These are phyloP conservation scores for Termitomyces sp. DNA, from an alignment of 768 basidiomycete genomes.

Conservation along the genomic window DNA sequence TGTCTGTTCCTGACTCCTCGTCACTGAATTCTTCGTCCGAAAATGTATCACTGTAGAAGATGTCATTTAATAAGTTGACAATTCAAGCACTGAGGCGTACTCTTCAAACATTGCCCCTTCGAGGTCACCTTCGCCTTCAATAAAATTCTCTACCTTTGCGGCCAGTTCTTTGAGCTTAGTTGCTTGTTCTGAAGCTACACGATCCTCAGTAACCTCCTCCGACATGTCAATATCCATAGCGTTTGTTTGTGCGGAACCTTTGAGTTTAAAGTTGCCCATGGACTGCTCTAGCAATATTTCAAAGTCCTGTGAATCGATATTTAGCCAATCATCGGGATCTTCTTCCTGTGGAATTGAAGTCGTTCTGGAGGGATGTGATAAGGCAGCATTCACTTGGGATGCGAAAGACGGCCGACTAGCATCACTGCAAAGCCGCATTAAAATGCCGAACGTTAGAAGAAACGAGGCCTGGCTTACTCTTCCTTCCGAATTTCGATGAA, in stretches of 20 bases:
- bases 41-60: constrained; percentile 49
- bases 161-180: constrained; percentile 72
- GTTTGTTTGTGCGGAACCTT: constrained; percentile 15
- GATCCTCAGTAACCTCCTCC: constrained; percentile 40
- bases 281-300: constrained; percentile 65
- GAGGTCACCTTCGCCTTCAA: constrained; percentile 84
- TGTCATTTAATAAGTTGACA: constrained; percentile 1
- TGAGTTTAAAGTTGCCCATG: constrained; percentile 18
- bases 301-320: constrained; percentile 69
- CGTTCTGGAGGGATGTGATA: background rate
- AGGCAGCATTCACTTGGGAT: constrained; percentile 2
- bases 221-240: constrained; percentile 49
- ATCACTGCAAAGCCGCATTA: constrained; percentile 34
- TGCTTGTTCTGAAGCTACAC: constrained; percentile 61
- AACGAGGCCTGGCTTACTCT: constrained; percentile 44
- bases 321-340: constrained; percentile 75
- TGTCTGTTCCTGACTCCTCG: constrained; percentile 49
- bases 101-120: constrained; percentile 90
- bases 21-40: constrained; percentile 66
- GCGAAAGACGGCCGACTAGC: constrained; percentile 3
- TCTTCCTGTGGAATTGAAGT: constrained; percentile 5
- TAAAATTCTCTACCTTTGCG: constrained; percentile 82
- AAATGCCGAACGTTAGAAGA: background rate
- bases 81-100: constrained; percentile 36
- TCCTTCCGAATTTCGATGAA: constrained; percentile 61